A percentile compares a stretch with the other conserved stretches of the same genome.
Conservation (phyloP, 331 rosid species). For the Acacia pycnantha region DNA sequence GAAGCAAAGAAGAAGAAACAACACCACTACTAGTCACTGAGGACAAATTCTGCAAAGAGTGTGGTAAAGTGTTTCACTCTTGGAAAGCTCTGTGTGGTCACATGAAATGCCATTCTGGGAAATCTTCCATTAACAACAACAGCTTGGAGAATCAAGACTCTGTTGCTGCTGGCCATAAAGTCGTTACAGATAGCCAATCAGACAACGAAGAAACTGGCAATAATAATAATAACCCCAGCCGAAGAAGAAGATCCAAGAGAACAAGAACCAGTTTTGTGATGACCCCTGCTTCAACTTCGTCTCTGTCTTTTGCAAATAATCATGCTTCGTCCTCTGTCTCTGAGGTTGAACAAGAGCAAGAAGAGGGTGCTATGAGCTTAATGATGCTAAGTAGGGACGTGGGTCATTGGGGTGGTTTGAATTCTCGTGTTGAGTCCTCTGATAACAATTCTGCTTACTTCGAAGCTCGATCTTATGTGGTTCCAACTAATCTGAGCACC, state of each 20-base stretch:
- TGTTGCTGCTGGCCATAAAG: slow-evolving; percentile 49
- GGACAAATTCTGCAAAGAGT: slow-evolving; percentile 70
- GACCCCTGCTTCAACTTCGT: slow-evolving; percentile 40
- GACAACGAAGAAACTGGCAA: slow-evolving; percentile 59
- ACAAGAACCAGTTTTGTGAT: slow-evolving; percentile 59
- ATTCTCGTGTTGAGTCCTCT: slow-evolving; percentile 54
- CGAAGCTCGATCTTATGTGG: slow-evolving; percentile 47
- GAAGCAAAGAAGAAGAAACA: slow-evolving; percentile 46
- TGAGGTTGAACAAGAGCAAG: slow-evolving; percentile 78
- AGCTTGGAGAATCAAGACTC: slow-evolving; percentile 62
- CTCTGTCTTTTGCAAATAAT: slow-evolving; percentile 44
- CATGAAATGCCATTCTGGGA: slow-evolving; percentile 84
- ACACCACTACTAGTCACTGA: slow-evolving; percentile 17
- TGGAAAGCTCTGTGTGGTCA: slow-evolving; percentile 90
- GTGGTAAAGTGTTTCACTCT: slow-evolving; percentile 73
- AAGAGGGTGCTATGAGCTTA: slow-evolving; percentile 86
- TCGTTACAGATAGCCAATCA: slow-evolving; percentile 60
- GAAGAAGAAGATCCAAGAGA: slow-evolving; percentile 65
- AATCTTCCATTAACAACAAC: slow-evolving; percentile 36
- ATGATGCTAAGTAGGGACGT: slow-evolving; percentile 83
- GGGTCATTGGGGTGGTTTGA: slow-evolving; percentile 49
- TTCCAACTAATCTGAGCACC: slow-evolving; percentile 30
- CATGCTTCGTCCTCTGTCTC: slow-evolving; percentile 55
- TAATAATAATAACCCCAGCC: slow-evolving; percentile 31
- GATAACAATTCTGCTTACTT: slow-evolving; percentile 51